Base-by-base conservation (phyloP, 371 early-diverging fungal species). In the Mucor irregularis region DNA sequence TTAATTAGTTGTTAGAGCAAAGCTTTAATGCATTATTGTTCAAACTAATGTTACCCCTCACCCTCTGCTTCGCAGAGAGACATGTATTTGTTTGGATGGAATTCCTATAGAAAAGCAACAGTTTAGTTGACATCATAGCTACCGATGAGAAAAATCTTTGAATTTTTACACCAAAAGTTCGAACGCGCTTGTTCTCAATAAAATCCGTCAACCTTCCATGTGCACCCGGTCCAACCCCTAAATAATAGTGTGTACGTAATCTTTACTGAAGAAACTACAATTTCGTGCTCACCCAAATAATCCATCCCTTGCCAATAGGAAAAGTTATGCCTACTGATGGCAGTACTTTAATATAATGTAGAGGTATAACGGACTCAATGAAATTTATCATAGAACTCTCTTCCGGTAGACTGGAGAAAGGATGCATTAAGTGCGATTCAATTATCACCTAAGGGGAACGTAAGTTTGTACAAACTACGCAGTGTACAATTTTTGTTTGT, bases 251-350 rank as follows among this genome's bases (percentile, higher is more conserved):
- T n/a, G n/a, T n/a, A n/a, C n/a, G n/a, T n/a, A n/a, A n/a, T n/a
- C n/a, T n/a, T n/a, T n/a, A n/a, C n/a, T n/a, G n/a, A 24, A 24
- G 13, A 8, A 42, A 42, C 4, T 1, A 35, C 7, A 35, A 14
- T 5, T 13, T 13, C 16, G n/a, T 35, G 16, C 48, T 21, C 1
- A 62, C 94, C 95, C 2, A 94, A 58, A 69, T 88, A 95, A 54
- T 91, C 90, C 42, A 81, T 61, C 4, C 95, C 94, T 40, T 70
- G 75, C 95, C 95, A 95, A 68, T 95, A 94, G 0, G 84, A 80
- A 61, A 67, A 81, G 59, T 95, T 95, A 62, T 95, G 95, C 28
- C 58, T 54, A 51, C 91, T 84, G 37, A 88, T 82, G 11, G 80
- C 74, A 0, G 29, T 39, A 42, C 13, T 24, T 5, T 49, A 38